Base-by-base conservation (phyloP, 148 eudicot species). In the Arctostaphylos glauca region DNA sequence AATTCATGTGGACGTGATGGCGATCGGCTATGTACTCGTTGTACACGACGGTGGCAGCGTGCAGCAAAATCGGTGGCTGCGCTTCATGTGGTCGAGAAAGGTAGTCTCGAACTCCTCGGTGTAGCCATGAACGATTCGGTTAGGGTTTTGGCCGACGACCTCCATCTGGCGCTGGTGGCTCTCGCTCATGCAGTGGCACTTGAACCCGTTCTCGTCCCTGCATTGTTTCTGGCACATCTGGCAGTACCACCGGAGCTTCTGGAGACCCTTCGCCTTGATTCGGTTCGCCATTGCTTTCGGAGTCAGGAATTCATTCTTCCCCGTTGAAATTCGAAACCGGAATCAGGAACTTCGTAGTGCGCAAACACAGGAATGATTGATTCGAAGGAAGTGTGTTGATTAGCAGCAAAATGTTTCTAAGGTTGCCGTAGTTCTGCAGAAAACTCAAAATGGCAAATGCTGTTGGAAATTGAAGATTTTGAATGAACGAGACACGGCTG, bases 161-260 rank as follows among this genome's bases (percentile, higher is more conserved):
- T 93, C 86, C 99, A 96, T 94, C 82, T 96, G 97, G 16, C 97
- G 91, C 83, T 93, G 97, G 85, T 96, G 99, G 9, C 90, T 76
- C 76, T 96, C 98, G 83, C 94, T 90, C 97, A 92, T 94, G 74
- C 97, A 94, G 76, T 94, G 98, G 59, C 98, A 94, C 84, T 96
- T 96, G 92, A 96, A 96, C 0, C 98, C 99, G 56, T 94, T 93
- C 83, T 94, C 98, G 81, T 96, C 97, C 15, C 94, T 91, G 60
- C 97, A 93, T 89, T 96, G 99, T 38, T 96, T 93, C 80, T 96
- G 96, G 77, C 98, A 96, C 97, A 94, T 93, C 81, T 94, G 99
- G 75, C 99, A 93, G 81, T 96, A 96, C 97, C 97, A 93, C 54
- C 98, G 89, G 15, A 94, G 93, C 78, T 96, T 96, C 80, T 96